Base-by-base conservation (phyloP, 2,329 filamentous ascomycete genomes). In the Rhinocladiella similis region DNA sequence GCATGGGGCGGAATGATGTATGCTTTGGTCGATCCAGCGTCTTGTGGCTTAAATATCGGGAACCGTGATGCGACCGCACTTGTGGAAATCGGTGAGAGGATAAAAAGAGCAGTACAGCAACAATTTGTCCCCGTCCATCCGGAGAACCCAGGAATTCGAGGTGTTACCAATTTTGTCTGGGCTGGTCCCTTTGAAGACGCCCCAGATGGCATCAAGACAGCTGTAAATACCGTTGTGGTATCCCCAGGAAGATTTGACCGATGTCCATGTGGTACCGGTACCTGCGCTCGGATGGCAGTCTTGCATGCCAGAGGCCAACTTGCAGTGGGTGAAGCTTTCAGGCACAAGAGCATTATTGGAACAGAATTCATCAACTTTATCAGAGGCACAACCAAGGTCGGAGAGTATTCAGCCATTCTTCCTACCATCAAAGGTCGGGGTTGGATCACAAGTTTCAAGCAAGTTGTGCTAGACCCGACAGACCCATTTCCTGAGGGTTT, bases 1-100 rank as follows among this genome's bases (percentile, higher is more conserved):
- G 77, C 74, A 13, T 79, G 72, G 66, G 77, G 77, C 5, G 77
- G 77, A 1, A 77, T 77, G 76, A 70, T 72, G 58, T 80, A 75
- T 52, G 73, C 67, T 2, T 47, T 80, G 7, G 74, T 78, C 0
- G 73, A 78, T 49, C 73, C 70, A 0, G 65, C 64, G 1, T 69
- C 72, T 0, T 56, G 77, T 1, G 72, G 73, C 0, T 54, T 78
- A 5, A 54, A 53, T 6, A 65, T 79, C 16, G 62, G 69, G 18
- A 69, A 69, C 42, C 56, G 65, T 18, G 48, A 73, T 41, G 71
- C 69, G 4, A 49, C 66, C 0, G 66, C 70, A 29, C 66, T 80
- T 1, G 67, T 80, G 10, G 70, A 75, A 25, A 18, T 77, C 6
- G 77, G 76, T 1, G 71, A 77, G 55, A 65, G 64, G n/a, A 75